Conservation (phyloP, 225 moss, liverwort and hornwort genomes). For the Climacium dendroides region DNA sequence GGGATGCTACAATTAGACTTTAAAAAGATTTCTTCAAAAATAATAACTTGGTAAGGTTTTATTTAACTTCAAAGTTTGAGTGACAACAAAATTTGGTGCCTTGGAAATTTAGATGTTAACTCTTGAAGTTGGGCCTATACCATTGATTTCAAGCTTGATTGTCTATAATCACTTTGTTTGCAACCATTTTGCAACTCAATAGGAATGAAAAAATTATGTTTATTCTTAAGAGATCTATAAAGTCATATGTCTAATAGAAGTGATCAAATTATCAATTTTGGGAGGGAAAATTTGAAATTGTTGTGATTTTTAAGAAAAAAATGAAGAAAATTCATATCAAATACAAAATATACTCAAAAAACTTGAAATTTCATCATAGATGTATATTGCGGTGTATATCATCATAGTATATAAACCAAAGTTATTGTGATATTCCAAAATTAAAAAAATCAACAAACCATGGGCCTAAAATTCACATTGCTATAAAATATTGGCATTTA, state of each 20-base stretch:
- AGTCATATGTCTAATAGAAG: background rate
- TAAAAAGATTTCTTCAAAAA: too few relatives aligned
- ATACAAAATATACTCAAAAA: background rate
- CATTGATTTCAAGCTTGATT: background rate
- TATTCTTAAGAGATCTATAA: background rate
- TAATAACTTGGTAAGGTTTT: too few relatives aligned
- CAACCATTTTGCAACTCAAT: background rate
- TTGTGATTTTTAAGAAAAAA: background rate
- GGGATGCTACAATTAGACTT: too few relatives aligned
- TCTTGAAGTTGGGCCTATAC: fast-evolving
- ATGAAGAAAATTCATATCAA: background rate
- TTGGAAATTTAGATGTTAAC: too few relatives aligned
- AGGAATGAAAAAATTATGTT: background rate
- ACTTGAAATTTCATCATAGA: background rate
- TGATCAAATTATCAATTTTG: background rate
- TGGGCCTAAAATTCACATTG: background rate
- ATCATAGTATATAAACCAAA: background rate
- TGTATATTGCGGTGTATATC: background rate
- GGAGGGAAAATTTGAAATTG: background rate
- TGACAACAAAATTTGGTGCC: too few relatives aligned
- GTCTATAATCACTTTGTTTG: too few relatives aligned
- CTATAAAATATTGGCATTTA: background rate
- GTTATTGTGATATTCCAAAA: background rate
- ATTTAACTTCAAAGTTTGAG: too few relatives aligned
- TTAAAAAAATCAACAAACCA: background rate